These are phyloP conservation scores for Glycine soja DNA, from an alignment of 306 rosid species.

Conservation along the genomic window DNA sequence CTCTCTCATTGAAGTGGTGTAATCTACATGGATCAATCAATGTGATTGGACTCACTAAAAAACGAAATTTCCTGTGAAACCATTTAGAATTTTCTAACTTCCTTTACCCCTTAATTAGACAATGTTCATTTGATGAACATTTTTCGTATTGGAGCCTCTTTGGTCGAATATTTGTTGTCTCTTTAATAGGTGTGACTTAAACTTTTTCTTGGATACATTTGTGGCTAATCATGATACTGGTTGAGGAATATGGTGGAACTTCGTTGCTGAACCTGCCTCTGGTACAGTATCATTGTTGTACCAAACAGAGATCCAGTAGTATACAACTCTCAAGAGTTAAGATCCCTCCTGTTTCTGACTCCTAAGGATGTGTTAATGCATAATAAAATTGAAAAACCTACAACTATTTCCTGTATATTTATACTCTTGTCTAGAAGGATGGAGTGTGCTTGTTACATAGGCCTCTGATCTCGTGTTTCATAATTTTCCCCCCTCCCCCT, in stretches of 20 bases:
- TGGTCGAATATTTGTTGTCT: background rate
- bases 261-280: background rate
- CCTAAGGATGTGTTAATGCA: background rate
- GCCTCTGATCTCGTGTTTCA: background rate
- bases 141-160: no score
- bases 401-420: background rate
- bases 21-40: constrained; percentile 19
- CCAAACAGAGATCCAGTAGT: background rate
- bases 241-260: background rate
- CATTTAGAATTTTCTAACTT: background rate
- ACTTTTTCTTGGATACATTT: constrained; percentile 8
- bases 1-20: background rate
- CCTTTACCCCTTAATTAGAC: constrained; percentile 6
- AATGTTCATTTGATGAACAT: background rate
- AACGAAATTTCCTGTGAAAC: background rate
- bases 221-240: background rate
- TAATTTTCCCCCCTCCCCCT: background rate
- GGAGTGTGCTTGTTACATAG: constrained; percentile 35
- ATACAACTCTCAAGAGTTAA: background rate
- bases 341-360: background rate
- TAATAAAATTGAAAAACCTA: background rate
- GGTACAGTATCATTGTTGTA: background rate
- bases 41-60: background rate
- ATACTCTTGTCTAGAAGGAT: background rate
- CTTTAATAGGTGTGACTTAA: background rate